These are phyloP conservation scores for Melocanna baccifera DNA, from an alignment of 176 grass and related monocot species.

Conservation along the genomic window DNA sequence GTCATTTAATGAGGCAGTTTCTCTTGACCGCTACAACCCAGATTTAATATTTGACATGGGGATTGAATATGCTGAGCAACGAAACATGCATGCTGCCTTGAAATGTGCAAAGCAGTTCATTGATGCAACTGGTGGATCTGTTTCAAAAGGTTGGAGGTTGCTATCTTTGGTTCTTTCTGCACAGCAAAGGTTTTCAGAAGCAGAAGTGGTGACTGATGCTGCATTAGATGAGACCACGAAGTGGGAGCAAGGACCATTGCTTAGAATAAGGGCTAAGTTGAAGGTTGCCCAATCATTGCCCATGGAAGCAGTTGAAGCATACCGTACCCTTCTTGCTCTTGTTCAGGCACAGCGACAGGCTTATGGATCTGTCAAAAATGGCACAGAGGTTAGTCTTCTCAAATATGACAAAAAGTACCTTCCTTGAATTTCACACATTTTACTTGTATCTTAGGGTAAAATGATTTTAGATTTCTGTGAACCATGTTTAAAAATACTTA, in stretches of 20 bases:
- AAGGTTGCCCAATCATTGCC: slow-evolving; percentile 75
- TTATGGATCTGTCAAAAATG: slow-evolving; percentile 56
- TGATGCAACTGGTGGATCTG: slow-evolving; percentile 78
- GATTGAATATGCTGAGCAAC: slow-evolving; percentile 82
- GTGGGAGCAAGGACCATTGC: slow-evolving; percentile 89
- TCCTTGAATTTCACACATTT: neutral
- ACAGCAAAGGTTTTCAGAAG: slow-evolving; percentile 77
- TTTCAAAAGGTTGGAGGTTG: slow-evolving; percentile 90
- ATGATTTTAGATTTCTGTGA: neutral
- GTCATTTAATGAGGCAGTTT: slow-evolving; percentile 60
- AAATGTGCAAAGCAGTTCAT: slow-evolving; percentile 88
- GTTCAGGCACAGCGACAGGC: slow-evolving; percentile 92
- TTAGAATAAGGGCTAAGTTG: slow-evolving; percentile 84
- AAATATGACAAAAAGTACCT: slow-evolving; percentile 12
- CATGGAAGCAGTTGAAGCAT: slow-evolving; percentile 80
- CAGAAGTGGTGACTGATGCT: slow-evolving; percentile 87
- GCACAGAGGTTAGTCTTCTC: slow-evolving; percentile 57
- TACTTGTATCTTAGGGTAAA: neutral
- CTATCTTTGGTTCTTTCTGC: slow-evolving; percentile 86
- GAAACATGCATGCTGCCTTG: slow-evolving; percentile 76
- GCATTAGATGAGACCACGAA: slow-evolving; percentile 89
- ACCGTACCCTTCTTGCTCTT: slow-evolving; percentile 80
- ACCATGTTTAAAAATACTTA: neutral
- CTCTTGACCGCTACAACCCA: slow-evolving; percentile 53
- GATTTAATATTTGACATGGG: slow-evolving; percentile 80